Evolutionary conservation across 306 rosid species (phyloP).

Genomic region (Quercus gilva): DNA sequence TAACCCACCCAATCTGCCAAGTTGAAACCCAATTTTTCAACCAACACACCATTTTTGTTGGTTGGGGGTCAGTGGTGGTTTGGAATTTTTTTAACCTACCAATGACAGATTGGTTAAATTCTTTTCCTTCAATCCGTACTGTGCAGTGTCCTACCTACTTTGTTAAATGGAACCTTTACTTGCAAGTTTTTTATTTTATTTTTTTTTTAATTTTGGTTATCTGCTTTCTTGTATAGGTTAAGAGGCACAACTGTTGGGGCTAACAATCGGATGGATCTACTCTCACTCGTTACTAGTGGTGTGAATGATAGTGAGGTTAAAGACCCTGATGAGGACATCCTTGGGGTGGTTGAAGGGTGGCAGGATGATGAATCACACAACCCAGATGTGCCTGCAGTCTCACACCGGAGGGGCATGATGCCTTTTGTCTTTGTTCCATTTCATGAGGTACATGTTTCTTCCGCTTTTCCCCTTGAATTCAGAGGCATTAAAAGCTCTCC

Average conservation of each 20-base stretch:
- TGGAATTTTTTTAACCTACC: too few relatives aligned
- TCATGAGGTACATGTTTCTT: slow-evolving; percentile 54
- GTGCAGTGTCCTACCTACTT: too few relatives aligned
- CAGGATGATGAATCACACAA: slow-evolving; percentile 95
- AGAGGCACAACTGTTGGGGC: slow-evolving; percentile 84
- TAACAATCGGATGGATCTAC: slow-evolving; percentile 88
- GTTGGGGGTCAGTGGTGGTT: too few relatives aligned
- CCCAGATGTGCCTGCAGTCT: slow-evolving; percentile 91
- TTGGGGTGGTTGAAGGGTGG: slow-evolving; percentile 87
- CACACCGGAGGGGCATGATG: slow-evolving; percentile 80
- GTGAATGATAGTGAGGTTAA: slow-evolving; percentile 57
- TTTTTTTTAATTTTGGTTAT: slow-evolving; percentile 9
- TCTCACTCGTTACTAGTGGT: slow-evolving; percentile 90
- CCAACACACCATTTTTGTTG: too few relatives aligned
- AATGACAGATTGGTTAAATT: too few relatives aligned
- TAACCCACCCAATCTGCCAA: too few relatives aligned
- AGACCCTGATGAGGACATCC: slow-evolving; percentile 72
- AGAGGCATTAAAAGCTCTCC: background rate
- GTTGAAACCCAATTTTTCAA: too few relatives aligned
- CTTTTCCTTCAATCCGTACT: too few relatives aligned
- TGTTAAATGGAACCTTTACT: background rate
- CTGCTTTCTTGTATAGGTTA: slow-evolving; percentile 44
- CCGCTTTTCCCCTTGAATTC: background rate
- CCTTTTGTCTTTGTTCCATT: slow-evolving; percentile 90
- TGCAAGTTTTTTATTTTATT: background rate